Evolutionary conservation across 768 basidiomycete genomes (phyloP).

Genomic region (Tylopilus sp.): DNA sequence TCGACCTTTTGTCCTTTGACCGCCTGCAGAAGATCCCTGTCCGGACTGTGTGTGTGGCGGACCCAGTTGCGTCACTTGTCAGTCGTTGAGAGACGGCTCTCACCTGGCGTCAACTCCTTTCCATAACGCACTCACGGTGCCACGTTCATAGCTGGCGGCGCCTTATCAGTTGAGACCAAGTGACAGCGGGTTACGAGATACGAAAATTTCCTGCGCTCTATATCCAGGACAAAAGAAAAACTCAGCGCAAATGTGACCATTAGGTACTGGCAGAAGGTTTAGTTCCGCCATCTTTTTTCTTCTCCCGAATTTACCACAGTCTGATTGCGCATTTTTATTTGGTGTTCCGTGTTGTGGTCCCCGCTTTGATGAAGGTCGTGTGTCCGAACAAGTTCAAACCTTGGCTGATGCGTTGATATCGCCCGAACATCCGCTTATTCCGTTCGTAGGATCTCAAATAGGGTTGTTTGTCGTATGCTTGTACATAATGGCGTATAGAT

Average conservation of each 20-base stretch:
- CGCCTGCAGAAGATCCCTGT: background rate
- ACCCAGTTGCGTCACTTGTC: background rate
- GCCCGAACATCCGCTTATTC: conserved; percentile 5
- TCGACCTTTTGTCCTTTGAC: background rate
- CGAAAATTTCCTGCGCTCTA: conserved; percentile 26
- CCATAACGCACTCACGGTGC: conserved; percentile 1
- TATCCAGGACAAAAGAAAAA: conserved; percentile 14
- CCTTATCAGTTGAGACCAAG: conserved; percentile 16
- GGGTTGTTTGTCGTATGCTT: background rate
- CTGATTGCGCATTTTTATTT: background rate
- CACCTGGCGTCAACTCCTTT: conserved; percentile 3
- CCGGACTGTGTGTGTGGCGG: background rate
- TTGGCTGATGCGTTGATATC: conserved; percentile 22
- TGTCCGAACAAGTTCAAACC: conserved; percentile 11
- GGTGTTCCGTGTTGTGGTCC: conserved; percentile 8
- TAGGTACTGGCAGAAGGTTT: conserved; percentile 19
- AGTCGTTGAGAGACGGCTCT: background rate
- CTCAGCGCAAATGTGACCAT: conserved; percentile 11
- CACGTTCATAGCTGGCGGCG: conserved; percentile 18
- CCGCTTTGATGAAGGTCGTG: conserved; percentile 9
- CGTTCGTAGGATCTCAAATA: background rate
- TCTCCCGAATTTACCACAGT: conserved; percentile 4
- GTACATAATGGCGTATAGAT: background rate
- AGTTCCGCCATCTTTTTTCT: conserved; percentile 5
- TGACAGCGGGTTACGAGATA: conserved; percentile 26